These are phyloP conservation scores for Lavandula angustifolia DNA, from an alignment of 257 asterid species.

Conservation along the genomic window DNA sequence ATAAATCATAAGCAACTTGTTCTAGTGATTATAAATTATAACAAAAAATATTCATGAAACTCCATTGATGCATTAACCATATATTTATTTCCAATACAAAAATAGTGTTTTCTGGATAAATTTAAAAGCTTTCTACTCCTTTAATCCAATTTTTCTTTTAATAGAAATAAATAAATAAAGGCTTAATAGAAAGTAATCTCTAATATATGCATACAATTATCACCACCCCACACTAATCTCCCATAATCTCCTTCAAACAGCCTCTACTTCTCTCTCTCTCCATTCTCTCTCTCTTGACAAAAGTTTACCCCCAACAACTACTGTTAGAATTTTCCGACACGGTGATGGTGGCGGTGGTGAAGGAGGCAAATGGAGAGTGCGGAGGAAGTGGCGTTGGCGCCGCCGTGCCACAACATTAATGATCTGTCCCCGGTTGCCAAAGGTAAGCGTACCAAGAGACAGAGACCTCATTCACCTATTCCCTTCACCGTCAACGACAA, in stretches of 20 bases:
- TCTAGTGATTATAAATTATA: no score
- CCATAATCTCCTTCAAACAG: slow-evolving; percentile 33
- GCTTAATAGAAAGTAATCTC: slow-evolving; percentile 20
- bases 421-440: slow-evolving; percentile 43
- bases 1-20: no score
- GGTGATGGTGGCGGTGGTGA: slow-evolving; percentile 49
- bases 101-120: not conserved
- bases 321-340: slow-evolving; percentile 8
- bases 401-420: slow-evolving; percentile 28
- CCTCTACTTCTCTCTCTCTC: slow-evolving; percentile 34
- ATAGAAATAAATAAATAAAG: slow-evolving; percentile 21
- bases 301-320: not conserved
- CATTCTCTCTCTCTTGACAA: slow-evolving; percentile 22
- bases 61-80: not conserved
- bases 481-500: slow-evolving; percentile 28
- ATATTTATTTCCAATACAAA: not conserved
- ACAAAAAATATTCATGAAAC: not conserved
- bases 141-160: slow-evolving; percentile 18
- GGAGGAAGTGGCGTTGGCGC: slow-evolving; percentile 32
- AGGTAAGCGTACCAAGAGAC: slow-evolving; percentile 52
- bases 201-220: slow-evolving; percentile 33
- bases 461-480: slow-evolving; percentile 39
- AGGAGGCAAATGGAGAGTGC: slow-evolving; percentile 39
- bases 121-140: slow-evolving; percentile 19
- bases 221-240: slow-evolving; percentile 39